Base-by-base conservation (phyloP, 495 filamentous ascomycete genomes). In the Parachaetomium inaequale region DNA sequence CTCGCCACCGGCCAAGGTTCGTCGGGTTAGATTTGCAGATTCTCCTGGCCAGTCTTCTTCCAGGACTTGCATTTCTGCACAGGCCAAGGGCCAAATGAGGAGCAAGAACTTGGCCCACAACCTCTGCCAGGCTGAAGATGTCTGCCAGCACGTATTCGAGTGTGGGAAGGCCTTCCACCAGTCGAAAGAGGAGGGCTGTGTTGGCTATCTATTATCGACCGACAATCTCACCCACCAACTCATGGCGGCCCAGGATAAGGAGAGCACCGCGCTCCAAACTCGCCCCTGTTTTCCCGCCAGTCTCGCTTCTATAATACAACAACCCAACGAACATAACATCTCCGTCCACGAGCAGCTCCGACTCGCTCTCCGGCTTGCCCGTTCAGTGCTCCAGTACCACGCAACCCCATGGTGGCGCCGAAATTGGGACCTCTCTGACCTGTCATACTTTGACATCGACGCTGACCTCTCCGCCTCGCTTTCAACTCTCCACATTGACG, bases 121-220 rank as follows among this genome's bases (percentile, higher is more conserved):
- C 10, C 51, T 54, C n/a, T 54, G 51, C 12, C 51, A 54, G 12
- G 29, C 51, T 14, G 38, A 54, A n/a, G 51, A 54, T 36, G 51
- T 54, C 7, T 54, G 51, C 19, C 51, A 54, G 7, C 51, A 54
- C 51, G 51, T 54, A 10, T 54, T 54, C 31, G 51, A 54, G 10
- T 54, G 19, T n/a, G 51, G 31, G 0, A 54, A 54, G 5, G 19
- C 29, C 0, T 14, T 54, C 31, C 19, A 54, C 4, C 51, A 38
- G 17, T 54, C 51, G 4, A 34, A 25, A 23, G 8, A 53, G 29
- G 50, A 53, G 50, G 50, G 50, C 29, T 53, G 50, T 12, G 14
- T 53, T 31, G 50, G 50, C 17, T 53, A 53, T 29, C n/a, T 53
- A 0, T 7, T 21, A 21, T 53, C 50, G n/a, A 15, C 29, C 17